phyloP scores from a whole-genome alignment of 2,329 filamentous ascomycete genomes.

The Aspergillus proliferans region DNA sequence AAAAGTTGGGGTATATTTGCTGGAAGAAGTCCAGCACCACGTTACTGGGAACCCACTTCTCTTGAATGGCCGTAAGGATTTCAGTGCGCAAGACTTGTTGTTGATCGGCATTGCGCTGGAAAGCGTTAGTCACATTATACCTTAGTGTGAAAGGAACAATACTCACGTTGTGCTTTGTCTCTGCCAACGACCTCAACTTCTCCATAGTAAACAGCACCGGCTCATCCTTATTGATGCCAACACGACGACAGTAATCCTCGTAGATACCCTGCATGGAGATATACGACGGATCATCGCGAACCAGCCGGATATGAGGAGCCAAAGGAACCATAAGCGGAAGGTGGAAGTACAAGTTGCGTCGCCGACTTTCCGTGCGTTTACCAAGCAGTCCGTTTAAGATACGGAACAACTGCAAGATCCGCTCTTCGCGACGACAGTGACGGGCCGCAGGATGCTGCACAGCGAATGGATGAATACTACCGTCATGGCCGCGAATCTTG shows the following conservation, averaged over 20 bases:
- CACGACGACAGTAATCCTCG: constrained; percentile 88
- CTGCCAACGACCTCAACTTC: constrained; percentile 71
- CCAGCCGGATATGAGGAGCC: constrained; percentile 87
- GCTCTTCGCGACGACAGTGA: constrained; percentile 87
- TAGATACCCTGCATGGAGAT: constrained; percentile 92
- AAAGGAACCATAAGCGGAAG: constrained; percentile 92
- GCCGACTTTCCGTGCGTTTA: constrained; percentile 90
- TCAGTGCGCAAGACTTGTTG: constrained; percentile 70
- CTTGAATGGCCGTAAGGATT: constrained; percentile 89
- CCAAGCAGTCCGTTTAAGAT: constrained; percentile 90
- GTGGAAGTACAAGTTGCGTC: constrained; percentile 92
- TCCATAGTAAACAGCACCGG: constrained; percentile 94
- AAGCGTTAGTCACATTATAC: constrained; percentile 20
- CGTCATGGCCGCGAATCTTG: constrained; percentile 95
- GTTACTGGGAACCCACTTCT: constrained; percentile 81
- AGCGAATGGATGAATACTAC: constrained; percentile 92
- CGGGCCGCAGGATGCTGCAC: constrained; percentile 92
- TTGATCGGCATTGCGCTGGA: constrained; percentile 54
- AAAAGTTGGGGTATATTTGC: constrained; percentile 75
- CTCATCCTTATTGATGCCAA: constrained; percentile 86
- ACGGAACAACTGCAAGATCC: constrained; percentile 91
- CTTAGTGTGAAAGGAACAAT: neutral
- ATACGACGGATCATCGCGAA: constrained; percentile 92
- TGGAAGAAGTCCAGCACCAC: constrained; percentile 87
- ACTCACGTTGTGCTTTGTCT: constrained; percentile 55